Evolutionary conservation across 257 asterid genomes (phyloP).

Genomic region (Ilex aquifolium): DNA sequence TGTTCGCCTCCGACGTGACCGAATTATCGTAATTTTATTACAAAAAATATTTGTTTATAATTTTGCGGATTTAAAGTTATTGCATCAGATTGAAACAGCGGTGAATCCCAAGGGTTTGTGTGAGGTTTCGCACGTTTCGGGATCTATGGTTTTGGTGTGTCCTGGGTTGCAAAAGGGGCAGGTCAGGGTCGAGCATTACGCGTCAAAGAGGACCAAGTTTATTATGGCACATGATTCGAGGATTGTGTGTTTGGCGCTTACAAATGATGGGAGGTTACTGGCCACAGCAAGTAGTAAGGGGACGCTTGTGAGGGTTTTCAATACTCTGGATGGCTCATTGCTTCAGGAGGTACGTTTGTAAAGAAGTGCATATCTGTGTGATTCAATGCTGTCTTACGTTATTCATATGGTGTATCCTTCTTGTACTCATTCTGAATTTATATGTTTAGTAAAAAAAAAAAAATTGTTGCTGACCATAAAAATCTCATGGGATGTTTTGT

Average conservation of each 20-base stretch:
- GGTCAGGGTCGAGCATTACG: constrained; percentile 83
- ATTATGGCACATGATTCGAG: constrained; percentile 79
- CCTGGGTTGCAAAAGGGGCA: constrained; percentile 88
- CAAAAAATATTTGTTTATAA: constrained; percentile 80
- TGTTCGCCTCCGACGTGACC: constrained; percentile 67
- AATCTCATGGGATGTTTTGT: no score
- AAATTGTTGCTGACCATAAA: no score
- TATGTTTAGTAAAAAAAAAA: no score
- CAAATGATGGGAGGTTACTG: constrained; percentile 74
- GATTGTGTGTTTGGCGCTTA: constrained; percentile 58
- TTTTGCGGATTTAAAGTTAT: constrained; percentile 71
- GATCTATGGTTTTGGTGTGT: constrained; percentile 70
- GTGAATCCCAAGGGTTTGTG: constrained; percentile 82
- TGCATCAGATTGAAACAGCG: constrained; percentile 86
- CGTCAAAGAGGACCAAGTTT: constrained; percentile 62
- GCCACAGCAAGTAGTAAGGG: constrained; percentile 93
- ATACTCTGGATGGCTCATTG: constrained; percentile 76
- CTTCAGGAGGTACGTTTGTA: constrained; percentile 66
- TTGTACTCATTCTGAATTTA: no score
- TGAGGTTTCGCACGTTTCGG: constrained; percentile 69
- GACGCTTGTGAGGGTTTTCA: constrained; percentile 65
- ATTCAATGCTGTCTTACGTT: no score
- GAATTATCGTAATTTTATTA: constrained; percentile 63
- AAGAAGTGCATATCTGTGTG: not conserved
- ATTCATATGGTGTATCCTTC: no score